Conservation (phyloP, 106 monocot genomes). For the Hemerocallis citrina region DNA sequence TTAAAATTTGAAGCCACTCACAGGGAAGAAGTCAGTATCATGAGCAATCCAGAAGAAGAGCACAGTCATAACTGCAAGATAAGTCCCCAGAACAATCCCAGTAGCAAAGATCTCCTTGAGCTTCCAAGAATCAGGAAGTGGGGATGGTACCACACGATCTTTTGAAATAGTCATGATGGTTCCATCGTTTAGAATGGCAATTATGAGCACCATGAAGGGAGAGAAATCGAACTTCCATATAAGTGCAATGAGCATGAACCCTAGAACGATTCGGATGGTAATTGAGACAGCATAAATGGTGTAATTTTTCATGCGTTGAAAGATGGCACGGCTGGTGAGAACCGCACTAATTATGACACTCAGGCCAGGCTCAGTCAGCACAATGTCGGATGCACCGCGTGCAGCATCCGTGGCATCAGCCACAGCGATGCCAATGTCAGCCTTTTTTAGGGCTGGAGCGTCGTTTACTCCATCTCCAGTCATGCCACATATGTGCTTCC, state of each 20-base stretch:
- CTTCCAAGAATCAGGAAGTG: conserved; percentile 39
- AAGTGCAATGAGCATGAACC: conserved; percentile 43
- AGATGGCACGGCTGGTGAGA: conserved; percentile 55
- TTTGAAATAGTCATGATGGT: conserved; percentile 71
- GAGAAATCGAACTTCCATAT: conserved; percentile 46
- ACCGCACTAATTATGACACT: conserved; percentile 51
- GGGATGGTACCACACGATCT: conserved; percentile 56
- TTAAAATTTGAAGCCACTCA: conserved; percentile 14
- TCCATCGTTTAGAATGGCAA: conserved; percentile 47
- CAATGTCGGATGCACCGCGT: conserved; percentile 41
- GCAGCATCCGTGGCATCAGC: conserved; percentile 50
- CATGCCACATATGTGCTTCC: conserved; percentile 48
- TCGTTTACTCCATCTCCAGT: conserved; percentile 55
- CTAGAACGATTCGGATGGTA: conserved; percentile 44
- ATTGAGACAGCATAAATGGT: conserved; percentile 50
- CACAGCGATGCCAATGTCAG: conserved; percentile 46
- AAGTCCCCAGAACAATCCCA: conserved; percentile 36
- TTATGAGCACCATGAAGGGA: conserved; percentile 49
- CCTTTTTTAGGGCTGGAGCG: conserved; percentile 49
- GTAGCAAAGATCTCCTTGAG: conserved; percentile 43
- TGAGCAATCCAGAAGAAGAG: conserved; percentile 36
- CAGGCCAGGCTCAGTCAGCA: conserved; percentile 49
- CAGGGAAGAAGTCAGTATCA: conserved; percentile 34
- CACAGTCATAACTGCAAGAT: conserved; percentile 34
- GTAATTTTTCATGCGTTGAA: conserved; percentile 61